These are phyloP conservation scores for Ephemerocybe angulata DNA, from an alignment of 768 basidiomycete genomes.

Conservation along the genomic window DNA sequence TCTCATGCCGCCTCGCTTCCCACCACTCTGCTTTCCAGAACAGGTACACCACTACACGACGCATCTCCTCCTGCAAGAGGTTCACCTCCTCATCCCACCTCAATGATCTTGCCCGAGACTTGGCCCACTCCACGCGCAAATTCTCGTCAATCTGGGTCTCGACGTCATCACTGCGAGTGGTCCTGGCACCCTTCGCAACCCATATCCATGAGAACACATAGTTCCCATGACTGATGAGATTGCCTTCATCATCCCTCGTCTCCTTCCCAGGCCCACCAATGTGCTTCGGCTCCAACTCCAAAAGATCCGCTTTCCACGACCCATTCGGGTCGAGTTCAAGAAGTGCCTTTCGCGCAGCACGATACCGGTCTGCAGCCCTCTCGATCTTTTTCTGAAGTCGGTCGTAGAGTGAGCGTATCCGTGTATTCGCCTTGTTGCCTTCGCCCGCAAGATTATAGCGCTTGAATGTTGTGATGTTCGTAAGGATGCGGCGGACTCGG, in stretches of 20 bases:
- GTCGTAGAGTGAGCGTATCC: neutral
- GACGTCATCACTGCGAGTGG: conserved; percentile 2
- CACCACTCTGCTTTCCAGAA: conserved; percentile 19
- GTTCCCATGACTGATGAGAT: neutral
- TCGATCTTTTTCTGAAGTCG: neutral
- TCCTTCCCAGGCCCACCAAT: neutral
- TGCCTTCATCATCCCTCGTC: neutral
- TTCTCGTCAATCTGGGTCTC: conserved; percentile 6
- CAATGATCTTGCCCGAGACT: conserved; percentile 14
- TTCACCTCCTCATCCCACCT: conserved; percentile 20
- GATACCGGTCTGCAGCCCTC: neutral
- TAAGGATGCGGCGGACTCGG: conserved; percentile 4
- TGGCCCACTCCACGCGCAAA: conserved; percentile 20
- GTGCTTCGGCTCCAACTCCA: neutral
- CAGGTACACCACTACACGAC: conserved; percentile 17
- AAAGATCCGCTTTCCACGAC: neutral
- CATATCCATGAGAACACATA: conserved; percentile 14
- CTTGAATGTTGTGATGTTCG: conserved; percentile 7
- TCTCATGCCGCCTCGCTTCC: neutral
- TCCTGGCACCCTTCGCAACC: conserved; percentile 3
- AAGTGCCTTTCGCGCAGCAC: neutral
- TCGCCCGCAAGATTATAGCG: neutral
- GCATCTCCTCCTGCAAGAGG: conserved; percentile 26
- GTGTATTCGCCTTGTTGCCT: neutral
- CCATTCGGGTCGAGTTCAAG: neutral